phyloP scores from a whole-genome alignment of 805 yeast species.

The Saccharomycopsis sp. region DNA sequence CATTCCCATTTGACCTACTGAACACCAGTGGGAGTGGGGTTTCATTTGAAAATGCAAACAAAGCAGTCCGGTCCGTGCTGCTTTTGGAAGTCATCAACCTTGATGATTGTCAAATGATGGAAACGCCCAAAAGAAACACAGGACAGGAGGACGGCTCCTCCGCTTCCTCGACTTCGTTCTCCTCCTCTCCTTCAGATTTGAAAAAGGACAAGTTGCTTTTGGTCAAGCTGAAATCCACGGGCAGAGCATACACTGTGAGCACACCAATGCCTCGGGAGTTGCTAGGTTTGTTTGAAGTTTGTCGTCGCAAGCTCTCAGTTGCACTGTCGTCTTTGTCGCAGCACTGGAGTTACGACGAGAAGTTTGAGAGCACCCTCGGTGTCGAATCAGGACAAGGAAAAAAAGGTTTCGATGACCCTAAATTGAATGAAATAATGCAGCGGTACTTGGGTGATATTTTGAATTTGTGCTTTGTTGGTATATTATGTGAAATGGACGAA shows the following conservation, averaged over 20 bases:
- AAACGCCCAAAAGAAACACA: not conserved
- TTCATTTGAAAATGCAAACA: not conserved
- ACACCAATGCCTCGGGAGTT: not conserved
- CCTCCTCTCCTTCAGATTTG: too few relatives aligned
- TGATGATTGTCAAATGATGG: not conserved
- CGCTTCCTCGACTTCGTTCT: too few relatives aligned
- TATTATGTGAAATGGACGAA: slow-evolving; percentile 23
- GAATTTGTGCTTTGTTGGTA: slow-evolving; percentile 9
- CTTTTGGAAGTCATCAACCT: not conserved
- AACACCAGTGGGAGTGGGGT: too few relatives aligned
- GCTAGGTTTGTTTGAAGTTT: too few relatives aligned
- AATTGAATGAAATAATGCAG: too few relatives aligned
- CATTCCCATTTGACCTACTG: too few relatives aligned
- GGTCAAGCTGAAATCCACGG: too few relatives aligned
- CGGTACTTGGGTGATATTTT: slow-evolving; percentile 13
- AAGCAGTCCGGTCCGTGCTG: not conserved
- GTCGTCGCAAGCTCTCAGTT: too few relatives aligned
- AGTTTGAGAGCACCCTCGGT: too few relatives aligned
- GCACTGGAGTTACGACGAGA: not conserved
- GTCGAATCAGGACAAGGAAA: too few relatives aligned
- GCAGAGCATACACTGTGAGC: too few relatives aligned
- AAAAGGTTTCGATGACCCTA: slow-evolving; percentile 1
- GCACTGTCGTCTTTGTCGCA: too few relatives aligned
- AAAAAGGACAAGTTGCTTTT: not conserved
- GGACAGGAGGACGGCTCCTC: not conserved